Evolutionary conservation across 108 stramenopile genomes (phyloP), one percentile per base, ranked within the genome.

Genomic region (Skeletonema marinoi): DNA sequence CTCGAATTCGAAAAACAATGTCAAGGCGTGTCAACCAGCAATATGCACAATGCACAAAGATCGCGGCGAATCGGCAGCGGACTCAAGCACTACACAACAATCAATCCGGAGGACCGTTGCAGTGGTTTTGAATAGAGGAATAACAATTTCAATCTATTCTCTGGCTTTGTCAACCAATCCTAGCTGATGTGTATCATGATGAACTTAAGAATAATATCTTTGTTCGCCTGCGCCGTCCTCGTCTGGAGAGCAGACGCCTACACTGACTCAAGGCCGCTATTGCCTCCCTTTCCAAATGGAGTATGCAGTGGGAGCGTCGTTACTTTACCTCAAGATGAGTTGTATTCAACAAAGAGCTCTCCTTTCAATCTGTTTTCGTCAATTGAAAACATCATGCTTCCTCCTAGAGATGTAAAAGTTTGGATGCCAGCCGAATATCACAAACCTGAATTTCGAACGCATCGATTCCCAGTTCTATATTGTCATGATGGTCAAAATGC

Each of bases 401-500:
- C 66, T 42, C 85, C 87, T 25, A 73, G 90, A 78, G 65, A 84
- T 48, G 68, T 92, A 35, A 60, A 75, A 33, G 86, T 92, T 16
- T 92, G 91, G 91, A 66, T 90, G 19, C 91, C 91, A 60, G 84
- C 86, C 14, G 83, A 81, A 33, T 92, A 92, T 63, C 39, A 85
- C 38, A 35, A 32, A 6, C 33, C 32, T 16, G 65, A 84, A 32
- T 60, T 60, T 33, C 25, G 31, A 11, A 25, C 39, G 11, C 41
- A 62, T 14, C 42, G 35, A 30, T 85, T 86, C 48, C 89, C 88
- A 10, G 75, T 89, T 31, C 61, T 92, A 46, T 90, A 88, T 65
- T 76, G 76, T 38, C 91, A 92, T 32, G 91, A 92, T 72, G 91
- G 91, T 10, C 89, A 92, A 74, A 92, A 90, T 79, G 82, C 78